phyloP scores from a whole-genome alignment of 495 filamentous ascomycete genomes.

The Xylaria grammica region DNA sequence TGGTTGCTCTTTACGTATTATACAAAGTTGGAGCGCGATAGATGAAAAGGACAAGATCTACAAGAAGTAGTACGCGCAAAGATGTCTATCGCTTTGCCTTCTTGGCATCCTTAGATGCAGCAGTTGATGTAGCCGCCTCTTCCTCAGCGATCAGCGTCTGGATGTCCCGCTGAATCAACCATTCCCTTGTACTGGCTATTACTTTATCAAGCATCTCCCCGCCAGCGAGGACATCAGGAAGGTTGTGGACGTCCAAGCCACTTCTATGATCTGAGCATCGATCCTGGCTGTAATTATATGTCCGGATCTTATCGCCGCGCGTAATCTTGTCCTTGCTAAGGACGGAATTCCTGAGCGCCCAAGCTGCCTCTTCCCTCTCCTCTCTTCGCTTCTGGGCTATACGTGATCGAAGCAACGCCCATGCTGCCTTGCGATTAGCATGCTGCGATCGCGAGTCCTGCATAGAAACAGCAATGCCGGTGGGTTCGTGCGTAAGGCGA shows the following conservation, averaged over 20 bases:
- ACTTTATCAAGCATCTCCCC: conserved; percentile 73
- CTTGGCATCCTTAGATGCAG: conserved; percentile 28
- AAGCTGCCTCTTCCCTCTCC: conserved; percentile 81
- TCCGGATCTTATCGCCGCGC: conserved; percentile 90
- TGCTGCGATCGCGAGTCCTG: conserved; percentile 93
- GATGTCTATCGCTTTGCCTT: conserved; percentile 39
- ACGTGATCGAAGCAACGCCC: conserved; percentile 81
- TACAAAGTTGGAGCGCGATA: neutral
- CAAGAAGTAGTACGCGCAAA: neutral
- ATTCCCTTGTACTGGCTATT: conserved; percentile 79
- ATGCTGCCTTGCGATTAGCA: conserved; percentile 83
- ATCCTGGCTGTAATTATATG: conserved; percentile 94
- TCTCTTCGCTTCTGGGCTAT: conserved; percentile 82
- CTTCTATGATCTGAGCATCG: conserved; percentile 92
- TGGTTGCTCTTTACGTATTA: conserved; percentile 13
- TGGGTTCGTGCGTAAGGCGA: conserved; percentile 89
- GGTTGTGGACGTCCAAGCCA: conserved; percentile 79
- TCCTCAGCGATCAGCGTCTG: conserved; percentile 64
- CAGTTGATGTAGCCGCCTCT: conserved; percentile 38
- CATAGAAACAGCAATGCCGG: conserved; percentile 82
- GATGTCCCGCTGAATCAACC: conserved; percentile 80
- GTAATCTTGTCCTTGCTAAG: conserved; percentile 82
- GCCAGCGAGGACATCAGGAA: conserved; percentile 79
- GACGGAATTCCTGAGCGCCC: conserved; percentile 71
- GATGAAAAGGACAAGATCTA: conserved; percentile 11